These are phyloP conservation scores for Fusarium duplospermum DNA, from an alignment of 2,329 filamentous ascomycete genomes.

Conservation along the genomic window DNA sequence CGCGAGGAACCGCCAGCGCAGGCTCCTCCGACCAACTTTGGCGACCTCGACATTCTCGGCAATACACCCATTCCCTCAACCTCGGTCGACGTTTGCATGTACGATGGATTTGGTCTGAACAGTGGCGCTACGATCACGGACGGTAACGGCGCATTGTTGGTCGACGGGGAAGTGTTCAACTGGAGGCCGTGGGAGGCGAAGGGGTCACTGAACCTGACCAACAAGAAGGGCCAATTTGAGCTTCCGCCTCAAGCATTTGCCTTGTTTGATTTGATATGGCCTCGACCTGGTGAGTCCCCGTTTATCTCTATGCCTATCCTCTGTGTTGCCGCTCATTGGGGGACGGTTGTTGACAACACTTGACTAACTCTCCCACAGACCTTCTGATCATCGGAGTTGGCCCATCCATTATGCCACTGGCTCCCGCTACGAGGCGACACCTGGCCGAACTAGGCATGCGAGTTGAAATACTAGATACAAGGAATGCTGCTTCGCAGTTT, in stretches of 20 bases:
- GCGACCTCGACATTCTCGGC: slow-evolving; percentile 80
- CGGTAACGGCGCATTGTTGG: slow-evolving; percentile 79
- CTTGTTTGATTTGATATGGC: slow-evolving; percentile 82
- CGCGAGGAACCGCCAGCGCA: slow-evolving; percentile 44
- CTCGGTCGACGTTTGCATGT: slow-evolving; percentile 82
- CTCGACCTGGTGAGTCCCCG: slow-evolving; percentile 79
- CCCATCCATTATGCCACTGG: slow-evolving; percentile 78
- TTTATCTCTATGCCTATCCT: neutral
- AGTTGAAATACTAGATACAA: slow-evolving; percentile 89
- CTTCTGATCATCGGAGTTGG: slow-evolving; percentile 91
- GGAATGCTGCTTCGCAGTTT: slow-evolving; percentile 94
- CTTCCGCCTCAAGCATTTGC: slow-evolving; percentile 78
- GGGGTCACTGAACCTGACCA: slow-evolving; percentile 66
- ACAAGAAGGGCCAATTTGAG: slow-evolving; percentile 85
- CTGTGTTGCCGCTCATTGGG: neutral
- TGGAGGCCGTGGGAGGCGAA: slow-evolving; percentile 84
- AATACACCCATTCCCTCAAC: slow-evolving; percentile 82
- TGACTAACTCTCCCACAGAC: slow-evolving; percentile 63
- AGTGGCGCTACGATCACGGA: slow-evolving; percentile 78
- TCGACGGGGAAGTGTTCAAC: slow-evolving; percentile 87
- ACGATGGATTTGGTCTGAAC: slow-evolving; percentile 87
- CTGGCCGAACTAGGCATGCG: slow-evolving; percentile 84
- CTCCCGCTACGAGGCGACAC: slow-evolving; percentile 76
- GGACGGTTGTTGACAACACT: neutral
- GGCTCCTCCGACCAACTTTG: slow-evolving; percentile 71